Conservation (phyloP, 1,284 basidiomycete species). For the Megacollybia platyphylla region DNA sequence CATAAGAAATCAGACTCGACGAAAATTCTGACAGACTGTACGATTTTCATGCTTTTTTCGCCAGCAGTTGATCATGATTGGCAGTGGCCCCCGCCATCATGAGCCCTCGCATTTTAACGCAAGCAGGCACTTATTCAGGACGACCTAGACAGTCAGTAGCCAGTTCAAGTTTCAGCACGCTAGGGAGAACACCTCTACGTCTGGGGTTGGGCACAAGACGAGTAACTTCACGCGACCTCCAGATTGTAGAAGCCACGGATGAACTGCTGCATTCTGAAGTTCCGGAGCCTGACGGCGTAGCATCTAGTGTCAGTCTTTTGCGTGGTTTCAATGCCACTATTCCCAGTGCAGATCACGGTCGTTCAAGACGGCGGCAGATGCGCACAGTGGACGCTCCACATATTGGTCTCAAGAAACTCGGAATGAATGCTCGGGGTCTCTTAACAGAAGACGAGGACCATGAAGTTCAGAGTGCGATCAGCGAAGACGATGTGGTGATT, state of each 20-base stretch:
- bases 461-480: conserved; percentile 46
- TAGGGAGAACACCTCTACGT: conserved; percentile 60
- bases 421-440: conserved; percentile 67
- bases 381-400: conserved; percentile 70
- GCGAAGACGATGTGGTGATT: conserved; percentile 56
- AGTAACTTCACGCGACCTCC: conserved; percentile 71
- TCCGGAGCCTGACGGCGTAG: conserved; percentile 52
- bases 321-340: conserved; percentile 88
- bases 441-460: conserved; percentile 46
- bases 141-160: conserved; percentile 25
- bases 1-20: conserved; percentile 50
- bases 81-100: conserved; percentile 83
- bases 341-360: conserved; percentile 72
- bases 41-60: conserved; percentile 15
- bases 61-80: conserved; percentile 4
- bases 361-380: conserved; percentile 63
- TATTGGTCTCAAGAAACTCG: conserved; percentile 69
- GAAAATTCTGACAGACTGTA: conserved; percentile 60
- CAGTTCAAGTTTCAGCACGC: conserved; percentile 42
- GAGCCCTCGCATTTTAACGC: conserved; percentile 72
- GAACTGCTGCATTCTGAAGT: conserved; percentile 64
- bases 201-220: conserved; percentile 52
- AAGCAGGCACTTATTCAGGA: conserved; percentile 48
- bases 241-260: conserved; percentile 74
- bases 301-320: conserved; percentile 61